A percentile compares a stretch with the other conserved stretches of the same genome.
Conservation (phyloP, 768 basidiomycete genomes). For the Termitomyces sp. region DNA sequence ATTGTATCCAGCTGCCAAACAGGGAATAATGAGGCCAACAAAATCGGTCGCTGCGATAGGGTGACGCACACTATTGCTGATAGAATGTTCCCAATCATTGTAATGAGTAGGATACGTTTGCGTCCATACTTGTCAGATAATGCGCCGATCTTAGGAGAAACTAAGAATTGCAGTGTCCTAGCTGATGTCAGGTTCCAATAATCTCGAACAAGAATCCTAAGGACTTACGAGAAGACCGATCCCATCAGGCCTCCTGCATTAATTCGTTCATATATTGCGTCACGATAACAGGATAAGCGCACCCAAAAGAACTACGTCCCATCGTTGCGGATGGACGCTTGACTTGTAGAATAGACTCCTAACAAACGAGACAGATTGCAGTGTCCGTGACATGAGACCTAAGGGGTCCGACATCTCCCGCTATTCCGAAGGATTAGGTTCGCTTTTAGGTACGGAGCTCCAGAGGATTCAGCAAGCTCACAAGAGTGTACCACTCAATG, state of each 20-base stretch:
- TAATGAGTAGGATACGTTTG: constrained; percentile 72
- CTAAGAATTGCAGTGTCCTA: constrained; percentile 78
- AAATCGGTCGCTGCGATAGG: neutral
- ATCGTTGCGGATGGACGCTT: constrained; percentile 59
- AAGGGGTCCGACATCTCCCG: constrained; percentile 66
- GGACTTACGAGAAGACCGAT: constrained; percentile 81
- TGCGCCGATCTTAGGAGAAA: constrained; percentile 76
- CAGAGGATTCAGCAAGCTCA: constrained; percentile 23
- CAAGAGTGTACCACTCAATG: constrained; percentile 86
- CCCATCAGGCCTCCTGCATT: constrained; percentile 80
- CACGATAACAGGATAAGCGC: constrained; percentile 11
- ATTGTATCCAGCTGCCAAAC: constrained; percentile 71
- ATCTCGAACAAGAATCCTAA: neutral
- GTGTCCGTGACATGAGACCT: constrained; percentile 69
- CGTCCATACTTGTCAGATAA: constrained; percentile 91
- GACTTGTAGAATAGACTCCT: constrained; percentile 63
- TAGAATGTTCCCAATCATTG: constrained; percentile 91
- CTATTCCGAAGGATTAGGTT: constrained; percentile 25
- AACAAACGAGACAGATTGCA: constrained; percentile 59
- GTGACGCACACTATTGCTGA: constrained; percentile 75
- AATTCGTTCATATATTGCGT: neutral
- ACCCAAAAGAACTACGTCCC: constrained; percentile 96
- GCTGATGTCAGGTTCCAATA: constrained; percentile 25
- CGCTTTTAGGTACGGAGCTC: neutral
- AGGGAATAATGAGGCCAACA: neutral